These are phyloP conservation scores for Linum tenue DNA, from an alignment of 345 rosid genomes.

Conservation along the genomic window DNA sequence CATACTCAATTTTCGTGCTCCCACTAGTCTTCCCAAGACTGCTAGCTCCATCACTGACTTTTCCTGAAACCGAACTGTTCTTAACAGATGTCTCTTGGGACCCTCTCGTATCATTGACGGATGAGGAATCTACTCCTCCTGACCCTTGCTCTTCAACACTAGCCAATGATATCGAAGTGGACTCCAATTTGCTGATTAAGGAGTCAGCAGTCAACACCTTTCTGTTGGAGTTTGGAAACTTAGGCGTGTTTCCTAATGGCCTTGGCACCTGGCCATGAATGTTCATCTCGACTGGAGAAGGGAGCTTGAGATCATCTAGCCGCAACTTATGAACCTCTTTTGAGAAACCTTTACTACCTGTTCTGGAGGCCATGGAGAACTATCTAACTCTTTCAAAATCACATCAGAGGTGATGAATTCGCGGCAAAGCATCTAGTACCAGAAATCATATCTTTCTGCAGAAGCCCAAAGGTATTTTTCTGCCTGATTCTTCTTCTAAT, in stretches of 20 bases:
- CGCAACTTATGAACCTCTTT: constrained; percentile 29
- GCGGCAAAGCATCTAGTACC: constrained; percentile 12
- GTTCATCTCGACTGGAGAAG: constrained; percentile 25
- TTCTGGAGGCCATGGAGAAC: constrained; percentile 43
- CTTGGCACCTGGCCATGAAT: constrained; percentile 24
- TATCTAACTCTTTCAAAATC: constrained; percentile 8
- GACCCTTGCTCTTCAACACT: constrained; percentile 36
- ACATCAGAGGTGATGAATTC: constrained; percentile 28
- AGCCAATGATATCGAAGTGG: constrained; percentile 13
- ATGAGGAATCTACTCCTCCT: constrained; percentile 34
- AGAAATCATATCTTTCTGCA: constrained; percentile 16
- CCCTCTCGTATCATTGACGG: constrained; percentile 46
- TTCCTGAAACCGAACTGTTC: constrained; percentile 65
- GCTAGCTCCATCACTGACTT: constrained; percentile 67
- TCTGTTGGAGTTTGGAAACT: constrained; percentile 23
- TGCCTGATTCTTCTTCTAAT: constrained; percentile 7
- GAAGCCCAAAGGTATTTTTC: constrained; percentile 5
- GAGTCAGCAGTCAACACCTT: constrained; percentile 32
- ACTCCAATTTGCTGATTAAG: constrained; percentile 18
- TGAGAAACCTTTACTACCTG: constrained; percentile 29
- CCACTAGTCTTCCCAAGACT: constrained; percentile 69
- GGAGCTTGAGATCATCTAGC: constrained; percentile 28
- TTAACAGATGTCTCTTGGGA: constrained; percentile 61
- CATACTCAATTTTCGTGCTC: constrained; percentile 59
- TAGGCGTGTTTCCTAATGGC: constrained; percentile 23